Evolutionary conservation across 2,329 filamentous ascomycete species (phyloP).

Genomic region (Trichophaea hybrida): DNA sequence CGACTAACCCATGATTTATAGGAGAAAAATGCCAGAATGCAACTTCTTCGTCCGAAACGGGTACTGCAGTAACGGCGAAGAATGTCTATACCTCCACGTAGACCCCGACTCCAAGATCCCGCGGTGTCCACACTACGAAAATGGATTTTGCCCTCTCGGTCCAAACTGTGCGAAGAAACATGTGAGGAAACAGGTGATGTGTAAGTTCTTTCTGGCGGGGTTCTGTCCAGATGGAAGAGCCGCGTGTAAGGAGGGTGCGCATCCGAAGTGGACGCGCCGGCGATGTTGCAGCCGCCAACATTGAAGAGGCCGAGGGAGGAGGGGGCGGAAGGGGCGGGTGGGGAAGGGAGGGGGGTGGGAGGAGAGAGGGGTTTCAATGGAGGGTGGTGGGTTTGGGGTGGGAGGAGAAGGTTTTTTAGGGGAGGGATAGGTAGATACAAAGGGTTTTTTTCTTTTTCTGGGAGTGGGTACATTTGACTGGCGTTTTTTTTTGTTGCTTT

Average conservation of each 20-base stretch:
- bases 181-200: constrained; percentile 58
- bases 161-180: constrained; percentile 80
- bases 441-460: too few relatives aligned
- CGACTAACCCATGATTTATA: too few relatives aligned
- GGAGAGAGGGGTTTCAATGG: constrained; percentile 38
- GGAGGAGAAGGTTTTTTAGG: constrained; percentile 38
- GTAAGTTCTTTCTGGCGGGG: constrained; percentile 74
- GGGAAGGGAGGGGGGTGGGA: constrained; percentile 35
- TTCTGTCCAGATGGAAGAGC: constrained; percentile 76
- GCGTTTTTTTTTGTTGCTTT: too few relatives aligned
- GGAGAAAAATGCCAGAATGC: constrained; percentile 82
- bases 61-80: constrained; percentile 92
- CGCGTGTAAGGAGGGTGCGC: constrained; percentile 63
- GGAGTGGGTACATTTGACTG: too few relatives aligned
- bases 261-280: constrained; percentile 62
- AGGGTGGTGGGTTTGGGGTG: constrained; percentile 35
- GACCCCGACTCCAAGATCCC: constrained; percentile 66
- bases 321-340: constrained; percentile 42
- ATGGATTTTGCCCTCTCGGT: constrained; percentile 85
- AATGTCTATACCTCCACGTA: constrained; percentile 86
- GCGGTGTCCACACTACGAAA: constrained; percentile 80
- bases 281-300: constrained; percentile 47
- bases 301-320: constrained; percentile 62
- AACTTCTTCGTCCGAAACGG: constrained; percentile 89
- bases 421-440: constrained; percentile 25